Evolutionary conservation across 2,329 filamentous ascomycete species (phyloP), one percentile per base, ranked within the genome.

Genomic region (Trichoderma simmonsii): DNA sequence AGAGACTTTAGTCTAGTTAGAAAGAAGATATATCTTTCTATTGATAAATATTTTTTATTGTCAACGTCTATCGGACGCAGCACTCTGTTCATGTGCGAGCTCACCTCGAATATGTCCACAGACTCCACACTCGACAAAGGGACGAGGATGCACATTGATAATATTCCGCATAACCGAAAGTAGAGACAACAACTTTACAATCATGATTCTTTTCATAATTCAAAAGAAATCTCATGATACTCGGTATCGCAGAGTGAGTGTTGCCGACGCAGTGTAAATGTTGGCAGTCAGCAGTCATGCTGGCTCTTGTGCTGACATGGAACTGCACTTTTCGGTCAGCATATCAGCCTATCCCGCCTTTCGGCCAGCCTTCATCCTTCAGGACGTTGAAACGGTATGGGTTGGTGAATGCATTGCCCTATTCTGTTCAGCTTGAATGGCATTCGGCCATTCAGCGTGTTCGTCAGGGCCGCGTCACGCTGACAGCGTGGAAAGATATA

Each of bases 401-500:
- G 32, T 54, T n/a, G 39, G 66, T 6, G 18, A 36, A 34, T 61
- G 26, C n/a, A 32, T 61, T 51, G 56, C 56, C 54, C 9, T 62
- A 36, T 34, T 21, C 24, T 43, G n/a, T 62, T 36, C 66, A 54
- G 26, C 28, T 60, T 34, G 28, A 15, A 28, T 60, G n/a, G 15
- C 15, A 54, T n/a, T 51, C 56, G 65, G 65, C 56, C 2, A 48
- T 68, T 68, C 12, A 48, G 6, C 32, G 26, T 21, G 34, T 70
- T 62, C 8, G 66, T 70, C 66, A 62, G 14, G 56, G 57, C 66
- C 66, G 66, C 66, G 66, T 70, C 66, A 70, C 66, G 66, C 66
- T 70, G 66, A 70, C 66, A 9, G 14, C 9, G 57, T 54, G 15
- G 36, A 60, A 60, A 43, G 43, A 54, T 61, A 62, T 70, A 70